Conservation (phyloP, 2,329 filamentous ascomycete genomes). For the Neonectria magnoliae region DNA sequence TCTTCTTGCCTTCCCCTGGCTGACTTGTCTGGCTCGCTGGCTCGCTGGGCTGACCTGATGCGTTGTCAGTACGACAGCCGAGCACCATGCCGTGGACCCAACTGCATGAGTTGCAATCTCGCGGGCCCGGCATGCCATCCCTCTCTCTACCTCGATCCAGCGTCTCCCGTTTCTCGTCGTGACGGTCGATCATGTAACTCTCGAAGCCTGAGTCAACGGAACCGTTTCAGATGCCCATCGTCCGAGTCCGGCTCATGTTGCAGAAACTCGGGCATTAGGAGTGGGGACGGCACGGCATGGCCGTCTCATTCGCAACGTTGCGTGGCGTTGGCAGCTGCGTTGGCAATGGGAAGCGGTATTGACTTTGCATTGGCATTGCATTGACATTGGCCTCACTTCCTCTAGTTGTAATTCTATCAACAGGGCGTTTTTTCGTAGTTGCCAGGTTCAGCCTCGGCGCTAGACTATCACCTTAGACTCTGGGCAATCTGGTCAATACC, state of each 20-base stretch:
- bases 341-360: conserved; percentile 2
- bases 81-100: conserved; percentile 40
- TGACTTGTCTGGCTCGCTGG: conserved; percentile 5
- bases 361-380: conserved; percentile 1
- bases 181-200: conserved; percentile 8
- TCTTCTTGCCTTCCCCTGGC: conserved; percentile 12
- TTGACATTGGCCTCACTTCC: neutral
- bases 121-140: conserved; percentile 17
- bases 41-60: conserved; percentile 27
- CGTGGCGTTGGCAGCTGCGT: conserved; percentile 6
- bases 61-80: conserved; percentile 40
- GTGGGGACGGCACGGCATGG: conserved; percentile 14
- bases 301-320: conserved; percentile 11
- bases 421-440: neutral
- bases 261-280: conserved; percentile 6
- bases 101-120: conserved; percentile 40
- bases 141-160: conserved; percentile 2
- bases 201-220: conserved; percentile 11
- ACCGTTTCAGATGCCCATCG: conserved; percentile 23
- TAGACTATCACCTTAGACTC: neutral
- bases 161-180: conserved; percentile 14
- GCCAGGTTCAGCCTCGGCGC: conserved; percentile 5
- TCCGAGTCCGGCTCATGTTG: conserved; percentile 22
- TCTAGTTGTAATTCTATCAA: conserved; percentile 13
- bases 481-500: conserved; percentile 2